Evolutionary conservation across 768 basidiomycete genomes (phyloP), one percentile per base, ranked within the genome.

Genomic region (Leucocoprinus sp.): DNA sequence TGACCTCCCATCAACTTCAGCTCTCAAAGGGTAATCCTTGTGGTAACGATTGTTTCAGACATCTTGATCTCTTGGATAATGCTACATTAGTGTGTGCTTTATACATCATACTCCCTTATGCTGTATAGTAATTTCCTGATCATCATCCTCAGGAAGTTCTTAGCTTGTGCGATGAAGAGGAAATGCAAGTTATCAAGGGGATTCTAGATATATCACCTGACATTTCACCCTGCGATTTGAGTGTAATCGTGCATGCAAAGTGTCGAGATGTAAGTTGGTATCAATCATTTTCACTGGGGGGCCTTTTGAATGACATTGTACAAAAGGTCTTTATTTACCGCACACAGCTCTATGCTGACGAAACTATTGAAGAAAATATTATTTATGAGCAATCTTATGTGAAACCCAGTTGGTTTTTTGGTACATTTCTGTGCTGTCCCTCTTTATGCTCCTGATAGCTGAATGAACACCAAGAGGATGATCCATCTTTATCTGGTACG

Each of bases 171-270:
- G 6, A 47, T 8, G 49, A 54, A 15, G 38, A 55, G 0, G 74
- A 78, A 5, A 43, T 64, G 3, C 65, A 72, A 27, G 50, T 60
- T 0, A 54, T 83, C 2, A 57, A 52, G 17, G 59, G 57, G 2
- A 54, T 76, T 4, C 59, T 76, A 8, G 60, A 68, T 12, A 56
- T 74, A 18, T 61, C 65, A 0, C 72, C 73, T 5, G 69, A 78
- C 37, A 55, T 63, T 3, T 57, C 63, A 0, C 66, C 80, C 0
- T 84, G 83, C 50, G 70, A 78, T 37, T 59, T 84, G 9, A 74
- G 78, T 14, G 55, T 64, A 1, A 60, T 84, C 12, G 75, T 75
- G 56, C 64, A 65, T 8, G 79, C 75, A 50, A 74, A 80, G 4
- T 86, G 84, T 57, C 58, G 60, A 22, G 78, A 85, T 65, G 83